Evolutionary conservation across 169 alveolate species (phyloP), one percentile per base, ranked within the genome.

Genomic region (Cryptosporidium felis): DNA sequence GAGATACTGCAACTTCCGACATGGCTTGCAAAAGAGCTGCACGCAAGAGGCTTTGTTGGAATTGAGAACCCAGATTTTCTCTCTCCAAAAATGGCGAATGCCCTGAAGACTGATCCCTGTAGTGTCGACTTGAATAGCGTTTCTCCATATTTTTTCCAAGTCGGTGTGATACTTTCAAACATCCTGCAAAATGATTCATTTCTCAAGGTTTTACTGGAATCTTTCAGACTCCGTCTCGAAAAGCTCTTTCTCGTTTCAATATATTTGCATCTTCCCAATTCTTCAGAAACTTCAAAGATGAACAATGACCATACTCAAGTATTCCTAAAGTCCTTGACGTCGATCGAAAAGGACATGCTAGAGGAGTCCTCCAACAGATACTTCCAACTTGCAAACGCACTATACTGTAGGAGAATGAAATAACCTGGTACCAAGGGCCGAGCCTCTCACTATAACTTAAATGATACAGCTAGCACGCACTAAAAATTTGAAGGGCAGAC

Each of bases 131-230:
- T 74, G 16, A 56, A 49, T 36, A 30, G 18, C n/a, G 34, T 74
- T 12, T 51, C 85, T 21, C 85, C 85, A 10, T 74, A 74, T 74
- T 74, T 74, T 42, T 74, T 74, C 23, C 74, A 74, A 49, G 58
- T 74, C 26, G 41, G 85, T 53, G 67, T 74, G 26, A 56, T 40
- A 18, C 21, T 74, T 5, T 36, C 58, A 23, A 53, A 49, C 14
- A 9, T 74, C 9, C 26, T 74, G 26, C 65, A 74, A 34, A 67
- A 74, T 49, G 85, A 74, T n/a, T 10, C 41, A 14, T 56, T 74
- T 74, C 67, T 74, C 44, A 49, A 58, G 4, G 58, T 49, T 12
- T 21, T 74, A 5, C 28, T 74, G 26, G 85, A 74, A 18, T 49
- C 85, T 18, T 74, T 74, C 56, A 51, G 67, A 38, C 36, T 23